Conservation (phyloP, 2,329 filamentous ascomycete genomes). For the Xylariaceae sp. region DNA sequence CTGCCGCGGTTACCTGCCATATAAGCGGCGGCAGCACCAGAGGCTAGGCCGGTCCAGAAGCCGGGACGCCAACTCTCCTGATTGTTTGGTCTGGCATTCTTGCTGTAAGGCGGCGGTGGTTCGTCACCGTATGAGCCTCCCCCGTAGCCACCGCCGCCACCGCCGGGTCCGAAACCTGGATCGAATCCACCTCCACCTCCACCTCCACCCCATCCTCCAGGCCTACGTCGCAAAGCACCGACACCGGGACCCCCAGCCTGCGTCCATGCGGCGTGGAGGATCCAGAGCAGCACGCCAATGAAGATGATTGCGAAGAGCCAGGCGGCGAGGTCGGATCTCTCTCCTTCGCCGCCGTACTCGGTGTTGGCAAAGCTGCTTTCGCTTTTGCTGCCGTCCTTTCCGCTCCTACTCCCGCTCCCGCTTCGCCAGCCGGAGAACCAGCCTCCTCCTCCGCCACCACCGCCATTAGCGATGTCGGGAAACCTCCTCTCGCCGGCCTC, state of each 20-base stretch:
- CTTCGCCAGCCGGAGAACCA: slow-evolving; percentile 29
- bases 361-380: no score
- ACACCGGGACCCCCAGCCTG: slow-evolving; percentile 5
- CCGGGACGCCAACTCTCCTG: slow-evolving; percentile 61
- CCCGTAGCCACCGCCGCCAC: slow-evolving; percentile 29
- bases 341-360: slow-evolving; percentile 5
- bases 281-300: slow-evolving; percentile 53
- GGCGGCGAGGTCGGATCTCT: slow-evolving; percentile 30
- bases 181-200: slow-evolving; percentile 37
- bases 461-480: slow-evolving; percentile 45
- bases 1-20: slow-evolving; percentile 51
- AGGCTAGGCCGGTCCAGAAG: slow-evolving; percentile 66
- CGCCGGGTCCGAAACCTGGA: slow-evolving; percentile 37
- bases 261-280: slow-evolving; percentile 51
- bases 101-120: slow-evolving; percentile 51
- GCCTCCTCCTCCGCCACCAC: no score
- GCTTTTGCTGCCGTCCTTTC: background rate
- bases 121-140: slow-evolving; percentile 35
- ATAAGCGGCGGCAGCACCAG: slow-evolving; percentile 65
- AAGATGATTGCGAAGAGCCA: slow-evolving; percentile 59
- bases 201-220: slow-evolving; percentile 31
- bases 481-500: slow-evolving; percentile 67
- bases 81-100: slow-evolving; percentile 28
- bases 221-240: slow-evolving; percentile 11
- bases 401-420: slow-evolving; percentile 24